phyloP scores from a whole-genome alignment of 108 stramenopile species.

The Nitzschia inconspicua region DNA sequence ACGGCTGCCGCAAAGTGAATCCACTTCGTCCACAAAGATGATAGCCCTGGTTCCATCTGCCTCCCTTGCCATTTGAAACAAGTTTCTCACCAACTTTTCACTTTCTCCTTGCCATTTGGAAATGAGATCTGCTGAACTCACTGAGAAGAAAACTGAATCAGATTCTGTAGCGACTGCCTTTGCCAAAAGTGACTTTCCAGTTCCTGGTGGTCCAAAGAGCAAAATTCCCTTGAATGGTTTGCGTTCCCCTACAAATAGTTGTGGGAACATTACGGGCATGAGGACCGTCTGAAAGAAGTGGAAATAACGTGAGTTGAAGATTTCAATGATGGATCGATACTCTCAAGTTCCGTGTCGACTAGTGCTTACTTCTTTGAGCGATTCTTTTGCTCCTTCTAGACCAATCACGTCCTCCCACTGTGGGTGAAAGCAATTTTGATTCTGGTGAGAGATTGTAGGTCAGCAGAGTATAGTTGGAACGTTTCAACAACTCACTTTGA shows the following conservation, averaged over 20 bases:
- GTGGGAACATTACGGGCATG: constrained; percentile 89
- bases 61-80: constrained; percentile 99
- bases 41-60: constrained; percentile 81
- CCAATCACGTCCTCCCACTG: constrained; percentile 99
- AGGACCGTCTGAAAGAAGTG: constrained; percentile 79
- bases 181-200: constrained; percentile 96
- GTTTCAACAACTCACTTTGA: too few species aligned
- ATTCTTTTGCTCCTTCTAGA: constrained; percentile 94
- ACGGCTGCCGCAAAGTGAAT: constrained; percentile 89
- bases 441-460: too few species aligned
- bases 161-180: constrained; percentile 99
- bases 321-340: background rate
- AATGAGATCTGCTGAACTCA: constrained; percentile 94
- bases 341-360: background rate
- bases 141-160: constrained; percentile 95
- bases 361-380: constrained; percentile 86
- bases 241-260: constrained; percentile 93
- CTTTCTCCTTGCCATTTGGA: constrained; percentile 99
- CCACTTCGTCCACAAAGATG: constrained; percentile 96
- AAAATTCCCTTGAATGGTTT: constrained; percentile 94
- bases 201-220: constrained; percentile 92
- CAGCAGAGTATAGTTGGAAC: too few species aligned
- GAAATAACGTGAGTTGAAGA: too few species aligned
- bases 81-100: constrained; percentile 93
- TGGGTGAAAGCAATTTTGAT: too few species aligned